Evolutionary conservation across 345 rosid genomes (phyloP), one percentile per base, ranked within the genome.

Genomic region (Carallia pectinifolia): DNA sequence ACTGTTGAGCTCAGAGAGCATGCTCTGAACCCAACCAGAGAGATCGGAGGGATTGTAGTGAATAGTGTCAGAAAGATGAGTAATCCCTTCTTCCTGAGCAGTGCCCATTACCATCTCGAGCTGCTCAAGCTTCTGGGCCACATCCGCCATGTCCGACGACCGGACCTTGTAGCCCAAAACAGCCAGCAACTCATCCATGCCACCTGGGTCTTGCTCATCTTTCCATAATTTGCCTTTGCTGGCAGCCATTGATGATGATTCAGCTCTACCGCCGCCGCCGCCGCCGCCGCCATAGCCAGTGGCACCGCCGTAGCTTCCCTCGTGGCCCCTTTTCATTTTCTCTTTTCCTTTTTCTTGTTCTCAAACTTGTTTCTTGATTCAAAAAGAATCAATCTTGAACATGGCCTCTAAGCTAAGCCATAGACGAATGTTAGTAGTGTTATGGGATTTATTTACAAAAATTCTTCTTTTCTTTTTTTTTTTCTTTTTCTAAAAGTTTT

Each of bases 261-360:
- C 81, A 39, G 23, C 63, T 59, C 75, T 76, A 18, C 31, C 53
- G 1, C 37, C 56, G 4, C 52, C 64, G 72, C 71, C 10, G 50
- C 23, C 23, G 23, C 23, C 23, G 23, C 23, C 23, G 23, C 23
- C 23, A 23, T 23, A 39, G 34, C 69, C 56, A 31, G 27, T 15
- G 8, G 61, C 77, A 16, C 72, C 74, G 13, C 80, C 77, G 53
- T 55, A 65, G 58, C 69, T 88, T 71, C 68, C 76, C 55, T 58
- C 73, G 47, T 67, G 83, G 47, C 84, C 85, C 73, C 93, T 82
- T 85, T 89, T 92, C 96, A 79, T 92, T 7, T 53, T 63, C 23
- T 23, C 16, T 34, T 47, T 9, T 9, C 12, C 50, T 65, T 27
- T 16, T 53, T 44, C 19, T 47, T 34, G 17, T 6, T 44, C 50